Evolutionary conservation across 352 stramenopile genomes (phyloP), one percentile per base, ranked within the genome.

Genomic region (Halophytophthora polymorphica): DNA sequence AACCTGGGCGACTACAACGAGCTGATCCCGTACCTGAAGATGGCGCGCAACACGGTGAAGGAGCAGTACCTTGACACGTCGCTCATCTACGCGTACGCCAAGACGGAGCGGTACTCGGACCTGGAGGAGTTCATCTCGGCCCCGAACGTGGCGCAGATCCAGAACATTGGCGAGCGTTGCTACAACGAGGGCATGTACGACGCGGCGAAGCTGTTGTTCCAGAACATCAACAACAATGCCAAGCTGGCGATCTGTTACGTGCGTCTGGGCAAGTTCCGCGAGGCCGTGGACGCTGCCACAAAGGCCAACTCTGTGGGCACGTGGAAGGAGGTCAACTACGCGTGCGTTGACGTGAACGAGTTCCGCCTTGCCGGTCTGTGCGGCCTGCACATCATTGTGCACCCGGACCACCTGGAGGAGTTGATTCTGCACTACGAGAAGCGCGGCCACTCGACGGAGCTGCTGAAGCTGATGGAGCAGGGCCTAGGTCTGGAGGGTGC

Each of bases 161-260:
- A 99, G 81, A 93, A 87, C 64, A 98, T 98, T 70, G 97, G 96
- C 56, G 97, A 99, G 59, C 89, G 96, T 38, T 98, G 95, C 52
- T 99, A 98, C 71, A 85, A 97, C 51, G 96, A 99, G 80, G 95
- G 94, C 47, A 95, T 99, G 67, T 99, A 98, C 80, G 93, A 98
- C 57, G 97, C 98, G 34, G 96, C 97, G 2, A 99, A 98, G 75
- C 79, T 99, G 48, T 68, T 99, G 37, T 99, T 98, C 80, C 93
- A 97, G 64, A 99, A 98, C 72, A 99, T 99, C 75, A 99, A 99
- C 89, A 99, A 99, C 89, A 99, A 99, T 75, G 98, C 97, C 25
- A 99, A 99, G 85, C 85, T 99, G 42, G 97, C 98, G 25, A 96
- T 99, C 57, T 99, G 97, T 82, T 98, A 98, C 69, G 96, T 99